Percentiles rank a stretch among this genome's conserved stretches.
Evolutionary conservation across 2,329 filamentous ascomycete genomes (phyloP).

Genomic region (Magnaporthiopsis poae): DNA sequence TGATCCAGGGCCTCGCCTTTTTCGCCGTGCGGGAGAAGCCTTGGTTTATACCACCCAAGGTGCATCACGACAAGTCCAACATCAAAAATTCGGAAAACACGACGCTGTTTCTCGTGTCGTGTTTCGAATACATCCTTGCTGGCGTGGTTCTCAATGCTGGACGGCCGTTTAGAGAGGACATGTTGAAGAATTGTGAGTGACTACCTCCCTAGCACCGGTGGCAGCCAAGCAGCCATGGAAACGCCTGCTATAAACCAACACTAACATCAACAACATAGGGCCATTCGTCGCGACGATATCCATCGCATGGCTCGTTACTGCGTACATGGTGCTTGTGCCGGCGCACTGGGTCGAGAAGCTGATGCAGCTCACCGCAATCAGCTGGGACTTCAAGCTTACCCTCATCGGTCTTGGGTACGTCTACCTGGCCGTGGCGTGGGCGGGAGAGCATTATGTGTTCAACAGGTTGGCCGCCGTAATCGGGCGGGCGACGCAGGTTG

Average conservation of each 20-base stretch:
- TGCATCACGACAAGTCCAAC: slow-evolving; percentile 71
- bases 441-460: slow-evolving; percentile 62
- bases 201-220: background rate
- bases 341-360: slow-evolving; percentile 56
- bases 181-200: slow-evolving; percentile 64
- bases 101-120: slow-evolving; percentile 76
- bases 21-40: slow-evolving; percentile 64
- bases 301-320: slow-evolving; percentile 54
- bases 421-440: slow-evolving; percentile 61
- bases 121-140: slow-evolving; percentile 88
- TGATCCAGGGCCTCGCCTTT: slow-evolving; percentile 67
- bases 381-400: slow-evolving; percentile 60
- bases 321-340: slow-evolving; percentile 74
- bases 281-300: slow-evolving; percentile 75
- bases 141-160: slow-evolving; percentile 88
- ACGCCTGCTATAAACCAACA: background rate
- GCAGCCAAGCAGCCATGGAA: background rate
- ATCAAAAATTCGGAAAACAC: slow-evolving; percentile 91
- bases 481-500: slow-evolving; percentile 47
- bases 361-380: slow-evolving; percentile 81
- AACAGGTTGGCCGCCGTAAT: slow-evolving; percentile 57
- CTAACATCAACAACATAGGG: slow-evolving; percentile 35
- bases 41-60: slow-evolving; percentile 76
- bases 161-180: slow-evolving; percentile 73
- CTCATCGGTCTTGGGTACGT: slow-evolving; percentile 59